phyloP scores from a whole-genome alignment of 345 rosid genomes.

The Trapa bicornis region DNA sequence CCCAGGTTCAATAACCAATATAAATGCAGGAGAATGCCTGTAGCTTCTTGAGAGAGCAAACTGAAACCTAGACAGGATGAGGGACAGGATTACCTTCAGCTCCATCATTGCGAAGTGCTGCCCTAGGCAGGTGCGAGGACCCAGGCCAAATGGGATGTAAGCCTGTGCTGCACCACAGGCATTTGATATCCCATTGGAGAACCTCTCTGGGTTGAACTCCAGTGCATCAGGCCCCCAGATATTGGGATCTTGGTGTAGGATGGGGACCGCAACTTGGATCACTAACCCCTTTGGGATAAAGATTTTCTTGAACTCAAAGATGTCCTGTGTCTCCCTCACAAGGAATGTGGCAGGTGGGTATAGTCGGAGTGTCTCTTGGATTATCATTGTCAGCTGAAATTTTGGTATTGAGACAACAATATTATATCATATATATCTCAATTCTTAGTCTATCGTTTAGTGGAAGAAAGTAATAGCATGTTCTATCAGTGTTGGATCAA shows the following conservation, averaged over 20 bases:
- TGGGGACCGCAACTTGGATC: conserved; percentile 19
- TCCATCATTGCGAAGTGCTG: conserved; percentile 37
- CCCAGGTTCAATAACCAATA: conserved; percentile 21
- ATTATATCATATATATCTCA: neutral
- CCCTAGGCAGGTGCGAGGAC: conserved; percentile 31
- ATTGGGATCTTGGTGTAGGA: conserved; percentile 20
- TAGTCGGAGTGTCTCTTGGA: conserved; percentile 26
- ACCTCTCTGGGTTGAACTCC: conserved; percentile 33
- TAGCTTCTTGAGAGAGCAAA: conserved; percentile 29
- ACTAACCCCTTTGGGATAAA: conserved; percentile 23
- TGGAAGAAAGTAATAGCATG: neutral
- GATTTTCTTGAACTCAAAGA: conserved; percentile 22
- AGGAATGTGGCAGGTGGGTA: conserved; percentile 20
- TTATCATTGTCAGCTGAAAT: conserved; percentile 22
- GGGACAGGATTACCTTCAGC: conserved; percentile 25
- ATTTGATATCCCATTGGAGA: conserved; percentile 21
- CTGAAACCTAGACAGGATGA: conserved; percentile 23
- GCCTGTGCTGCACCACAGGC: conserved; percentile 34
- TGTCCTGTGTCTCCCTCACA: conserved; percentile 15
- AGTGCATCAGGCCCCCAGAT: conserved; percentile 31
- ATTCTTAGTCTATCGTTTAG: neutral
- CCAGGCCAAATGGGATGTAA: conserved; percentile 31
- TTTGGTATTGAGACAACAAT: neutral
- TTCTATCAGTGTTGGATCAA: no score
- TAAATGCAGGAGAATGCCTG: conserved; percentile 26